Percentiles rank a stretch among this genome's conserved stretches.
phyloP scores from a whole-genome alignment of 1,284 basidiomycete species.

The Malassezia slooffiae region DNA sequence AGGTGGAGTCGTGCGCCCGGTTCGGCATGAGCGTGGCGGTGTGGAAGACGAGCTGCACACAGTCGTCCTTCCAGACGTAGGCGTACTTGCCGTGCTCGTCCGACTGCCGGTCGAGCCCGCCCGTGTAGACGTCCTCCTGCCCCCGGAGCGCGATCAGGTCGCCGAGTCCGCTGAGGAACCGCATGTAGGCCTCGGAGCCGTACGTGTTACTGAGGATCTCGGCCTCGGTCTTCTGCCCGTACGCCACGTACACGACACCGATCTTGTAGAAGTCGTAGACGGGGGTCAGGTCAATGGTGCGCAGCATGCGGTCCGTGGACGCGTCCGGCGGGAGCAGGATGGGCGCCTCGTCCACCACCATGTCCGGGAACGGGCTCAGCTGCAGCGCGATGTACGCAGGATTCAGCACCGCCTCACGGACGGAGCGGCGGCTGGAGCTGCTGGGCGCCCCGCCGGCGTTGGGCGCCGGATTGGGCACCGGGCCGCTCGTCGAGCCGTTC shows the following conservation, averaged over 20 bases:
- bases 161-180: slow-evolving; percentile 81
- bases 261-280: slow-evolving; percentile 97
- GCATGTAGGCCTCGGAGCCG: slow-evolving; percentile 86
- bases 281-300: slow-evolving; percentile 70
- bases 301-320: slow-evolving; percentile 57
- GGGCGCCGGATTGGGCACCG: no score
- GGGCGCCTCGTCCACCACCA: slow-evolving; percentile 41
- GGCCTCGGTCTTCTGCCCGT: slow-evolving; percentile 70
- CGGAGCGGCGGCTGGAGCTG: no score
- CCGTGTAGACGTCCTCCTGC: slow-evolving; percentile 71
- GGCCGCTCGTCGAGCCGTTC: no score
- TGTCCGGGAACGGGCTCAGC: slow-evolving; percentile 53
- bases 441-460: no score
- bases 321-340: slow-evolving; percentile 51
- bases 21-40: slow-evolving; percentile 94
- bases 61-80: slow-evolving; percentile 98
- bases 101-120: slow-evolving; percentile 74
- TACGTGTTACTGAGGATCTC: slow-evolving; percentile 83
- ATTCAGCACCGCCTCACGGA: no score
- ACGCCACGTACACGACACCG: slow-evolving; percentile 88
- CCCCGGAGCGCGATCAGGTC: slow-evolving; percentile 79
- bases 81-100: slow-evolving; percentile 57
- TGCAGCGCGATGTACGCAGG: slow-evolving; percentile 80
- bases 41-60: slow-evolving; percentile 88
- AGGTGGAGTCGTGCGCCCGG: slow-evolving; percentile 26